Evolutionary conservation across 352 stramenopile genomes (phyloP), one percentile per base, ranked within the genome.

Genomic region (Plasmopara halstedii): DNA sequence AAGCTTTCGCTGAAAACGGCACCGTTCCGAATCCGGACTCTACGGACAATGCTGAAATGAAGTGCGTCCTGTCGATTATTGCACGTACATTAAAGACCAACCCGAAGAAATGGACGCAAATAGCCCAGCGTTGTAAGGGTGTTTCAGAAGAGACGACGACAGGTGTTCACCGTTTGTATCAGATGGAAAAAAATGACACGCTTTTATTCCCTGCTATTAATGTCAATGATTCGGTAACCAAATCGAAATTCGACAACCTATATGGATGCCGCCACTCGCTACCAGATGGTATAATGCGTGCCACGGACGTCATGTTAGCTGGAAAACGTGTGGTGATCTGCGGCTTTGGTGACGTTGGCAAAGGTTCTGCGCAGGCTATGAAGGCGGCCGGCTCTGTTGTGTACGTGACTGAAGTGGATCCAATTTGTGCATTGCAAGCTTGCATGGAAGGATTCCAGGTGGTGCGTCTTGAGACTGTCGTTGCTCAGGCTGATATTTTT

Each of bases 221-320:
- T 70, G 95, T 99, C 41, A 99, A 99, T 77, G 95, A 99, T 78
- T 98, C 87, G 50, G 96, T 99, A 23, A 99, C 96, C 73, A 99
- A 99, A 83, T 98, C 94, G 55, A 99, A 99, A 73, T 99, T 99
- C 61, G 96, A 99, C 80, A 99, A 99, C 84, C 73, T 99, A 23
- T 99, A 99, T 68, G 96, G 95, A 68, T 99, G 95, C 88, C 97
- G 97, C 65, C 96, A 99, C 83, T 99, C 95, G 31, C 86, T 99
- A 8, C 94, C 95, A 6, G 95, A 99, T 80, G 95, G 94, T 62
- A 96, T 99, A 73, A 98, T 98, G 93, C 92, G 95, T 70, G 96
- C 96, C 55, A 99, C 95, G 21, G 95, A 99, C 72, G 96, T 99
- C 44, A 99, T 99, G 95, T 88, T 99, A 54, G 94, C 95, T 33